Evolutionary conservation across 2,329 filamentous ascomycete genomes (phyloP).

Genomic region (Botrytis cinerea): DNA sequence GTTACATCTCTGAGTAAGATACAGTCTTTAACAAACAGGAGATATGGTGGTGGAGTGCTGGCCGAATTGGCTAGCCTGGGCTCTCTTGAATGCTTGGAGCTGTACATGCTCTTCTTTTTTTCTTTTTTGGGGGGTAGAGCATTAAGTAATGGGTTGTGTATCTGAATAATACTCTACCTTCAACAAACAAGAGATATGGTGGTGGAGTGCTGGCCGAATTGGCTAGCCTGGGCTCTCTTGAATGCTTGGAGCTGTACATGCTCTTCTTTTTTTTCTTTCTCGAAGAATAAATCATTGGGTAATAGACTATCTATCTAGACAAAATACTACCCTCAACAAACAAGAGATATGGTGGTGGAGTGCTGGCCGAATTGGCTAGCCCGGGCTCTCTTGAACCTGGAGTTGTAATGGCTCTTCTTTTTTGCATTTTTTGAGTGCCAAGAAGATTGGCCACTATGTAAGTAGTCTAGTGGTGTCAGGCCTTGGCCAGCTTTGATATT

Average conservation of each 20-base stretch:
- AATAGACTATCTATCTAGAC: rapidly evolving
- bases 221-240: background rate
- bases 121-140: background rate
- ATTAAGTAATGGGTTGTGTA: background rate
- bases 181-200: constrained; percentile 5
- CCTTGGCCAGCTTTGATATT: too few species aligned
- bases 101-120: background rate
- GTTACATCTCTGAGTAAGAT: background rate
- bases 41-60: constrained; percentile 11
- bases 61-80: background rate
- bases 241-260: too few species aligned
- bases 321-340: background rate
- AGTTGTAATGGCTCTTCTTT: background rate
- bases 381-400: background rate
- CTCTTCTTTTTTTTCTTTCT: too few species aligned
- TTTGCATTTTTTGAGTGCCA: background rate
- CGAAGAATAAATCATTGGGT: too few species aligned
- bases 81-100: background rate
- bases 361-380: background rate
- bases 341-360: background rate
- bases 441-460: background rate
- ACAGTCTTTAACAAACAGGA: background rate
- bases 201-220: constrained; percentile 7
- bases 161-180: too few species aligned
- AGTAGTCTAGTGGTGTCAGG: background rate